Evolutionary conservation across 768 basidiomycete species (phyloP), one percentile per base, ranked within the genome.

Genomic region (Tricholoma terreum): DNA sequence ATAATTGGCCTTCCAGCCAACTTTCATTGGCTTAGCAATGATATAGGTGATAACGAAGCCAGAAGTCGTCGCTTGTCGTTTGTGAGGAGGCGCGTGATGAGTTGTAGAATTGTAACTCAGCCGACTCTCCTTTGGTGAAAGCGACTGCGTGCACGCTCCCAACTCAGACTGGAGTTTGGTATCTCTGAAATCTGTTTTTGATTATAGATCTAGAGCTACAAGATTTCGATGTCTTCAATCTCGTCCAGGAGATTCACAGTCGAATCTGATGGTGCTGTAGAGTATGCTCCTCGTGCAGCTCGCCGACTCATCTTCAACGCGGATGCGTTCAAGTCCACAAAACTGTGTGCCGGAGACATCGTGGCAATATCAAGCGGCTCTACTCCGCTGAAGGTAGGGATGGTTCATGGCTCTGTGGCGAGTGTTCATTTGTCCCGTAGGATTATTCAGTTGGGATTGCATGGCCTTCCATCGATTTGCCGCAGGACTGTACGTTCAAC

Each of bases 391-490:
- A 75, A 71, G 72, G 74, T 71, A 33, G 36, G 46, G 49, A 46
- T 52, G 43, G 24, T 35, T 30, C 21, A 36, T 24, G 50, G 45
- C 56, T 50, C 53, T 21, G 36, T 27, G 11, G 35, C 46, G 12
- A 52, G 35, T 63, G 42, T 60, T 59, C 65, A 59, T 66, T 58
- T 22, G 22, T 27, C n/a, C 22, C 43, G 56, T 66, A 88, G 86
- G 71, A 77, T 43, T 85, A 86, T 68, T 82, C 85, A 11, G 75
- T 91, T 53, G 91, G 90, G 5, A 73, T 85, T 46, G 79, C 82
- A 63, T 92, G 90, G 90, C 89, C 90, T n/a, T 87, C 86, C 36
- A 64, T 79, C 45, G 86, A 89, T 7, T 54, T 86, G 54, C 67
- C 83, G 24, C 77, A 77, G 52, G 80, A 84, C 58, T 74, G 90